Evolutionary conservation across 139 green algal species (phyloP).

Genomic region (Microglena sp.): DNA sequence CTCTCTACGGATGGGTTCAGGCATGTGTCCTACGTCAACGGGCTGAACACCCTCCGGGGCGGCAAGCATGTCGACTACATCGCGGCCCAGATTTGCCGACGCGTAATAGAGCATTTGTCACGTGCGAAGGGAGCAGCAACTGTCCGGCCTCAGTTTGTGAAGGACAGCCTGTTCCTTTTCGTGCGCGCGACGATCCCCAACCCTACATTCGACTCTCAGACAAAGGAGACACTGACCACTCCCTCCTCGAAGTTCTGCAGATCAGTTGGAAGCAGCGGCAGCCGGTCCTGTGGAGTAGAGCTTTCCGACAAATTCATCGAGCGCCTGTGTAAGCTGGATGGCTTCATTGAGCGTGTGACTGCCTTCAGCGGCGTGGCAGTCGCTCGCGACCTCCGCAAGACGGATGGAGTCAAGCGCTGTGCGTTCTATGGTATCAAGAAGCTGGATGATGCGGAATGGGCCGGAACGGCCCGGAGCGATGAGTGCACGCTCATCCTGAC

Average conservation of each 20-base stretch:
- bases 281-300: neutral
- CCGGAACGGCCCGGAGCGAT: conserved; percentile 30
- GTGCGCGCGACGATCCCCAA: neutral
- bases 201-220: neutral
- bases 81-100: neutral
- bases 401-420: conserved; percentile 36
- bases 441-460: conserved; percentile 58
- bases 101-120: neutral
- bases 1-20: conserved; percentile 6
- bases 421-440: conserved; percentile 38
- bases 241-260: neutral
- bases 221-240: conserved; percentile 2
- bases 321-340: conserved; percentile 11
- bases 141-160: neutral
- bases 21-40: conserved; percentile 31
- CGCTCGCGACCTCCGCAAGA: conserved; percentile 48
- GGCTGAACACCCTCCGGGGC: neutral
- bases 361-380: conserved; percentile 25
- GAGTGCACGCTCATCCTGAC: conserved; percentile 62
- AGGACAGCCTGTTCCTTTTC: neutral
- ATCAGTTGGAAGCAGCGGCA: too few relatives aligned
- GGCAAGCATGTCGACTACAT: conserved; percentile 4
- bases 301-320: neutral
- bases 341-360: conserved; percentile 35
- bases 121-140: neutral